phyloP scores from a whole-genome alignment of 139 green algal genomes.

The Micromonas pusilla region DNA sequence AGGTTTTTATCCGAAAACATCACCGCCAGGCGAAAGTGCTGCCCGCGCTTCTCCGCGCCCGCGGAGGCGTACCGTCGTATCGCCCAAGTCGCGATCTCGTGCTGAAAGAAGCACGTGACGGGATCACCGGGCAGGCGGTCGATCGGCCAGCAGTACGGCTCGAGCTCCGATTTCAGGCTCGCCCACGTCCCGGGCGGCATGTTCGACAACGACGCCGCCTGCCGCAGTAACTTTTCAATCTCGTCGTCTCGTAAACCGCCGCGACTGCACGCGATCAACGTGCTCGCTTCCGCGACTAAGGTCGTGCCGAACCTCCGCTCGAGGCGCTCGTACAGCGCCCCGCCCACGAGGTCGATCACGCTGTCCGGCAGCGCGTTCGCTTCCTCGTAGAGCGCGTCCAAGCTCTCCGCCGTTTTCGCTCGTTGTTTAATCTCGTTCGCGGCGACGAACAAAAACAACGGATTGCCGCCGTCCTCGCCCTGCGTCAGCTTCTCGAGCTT shows the following conservation, averaged over 20 bases:
- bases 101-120: not conserved
- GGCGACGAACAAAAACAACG: not conserved
- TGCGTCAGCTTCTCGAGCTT: not conserved
- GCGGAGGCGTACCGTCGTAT: not conserved
- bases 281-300: not conserved
- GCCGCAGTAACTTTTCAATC: not conserved
- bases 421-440: not conserved
- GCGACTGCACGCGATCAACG: not conserved
- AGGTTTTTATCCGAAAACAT: not conserved
- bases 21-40: not conserved
- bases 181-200: not conserved
- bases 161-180: not conserved
- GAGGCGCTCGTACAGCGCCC: not conserved
- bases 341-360: not conserved
- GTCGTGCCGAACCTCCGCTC: not conserved
- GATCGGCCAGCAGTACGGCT: conserved; percentile 2
- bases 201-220: not conserved
- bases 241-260: not conserved
- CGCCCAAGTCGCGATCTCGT: not conserved
- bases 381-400: not conserved
- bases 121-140: not conserved
- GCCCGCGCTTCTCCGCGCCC: not conserved
- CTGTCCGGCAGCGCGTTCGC: not conserved
- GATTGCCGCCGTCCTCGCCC: not conserved
- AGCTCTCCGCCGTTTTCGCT: not conserved